Evolutionary conservation across 1,139 yeast genomes (phyloP).

Genomic region (Taphrina wiesneri): DNA sequence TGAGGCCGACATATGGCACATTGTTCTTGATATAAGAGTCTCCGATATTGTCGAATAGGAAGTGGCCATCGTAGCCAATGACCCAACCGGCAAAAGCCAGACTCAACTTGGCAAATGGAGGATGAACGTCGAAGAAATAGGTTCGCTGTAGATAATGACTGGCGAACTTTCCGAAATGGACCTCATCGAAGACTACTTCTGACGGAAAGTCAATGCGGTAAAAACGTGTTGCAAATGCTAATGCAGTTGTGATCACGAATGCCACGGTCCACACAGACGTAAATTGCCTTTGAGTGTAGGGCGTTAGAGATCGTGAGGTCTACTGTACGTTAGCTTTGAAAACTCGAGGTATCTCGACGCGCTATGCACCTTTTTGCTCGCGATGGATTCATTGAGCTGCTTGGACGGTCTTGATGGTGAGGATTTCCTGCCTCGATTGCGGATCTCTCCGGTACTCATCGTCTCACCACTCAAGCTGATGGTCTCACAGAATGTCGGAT

Average conservation of each 20-base stretch:
- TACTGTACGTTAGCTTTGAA: background rate
- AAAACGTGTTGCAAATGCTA: constrained; percentile 75
- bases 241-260: constrained; percentile 55
- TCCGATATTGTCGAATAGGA: constrained; percentile 89
- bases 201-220: constrained; percentile 68
- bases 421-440: constrained; percentile 5
- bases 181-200: constrained; percentile 96
- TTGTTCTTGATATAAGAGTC: constrained; percentile 71
- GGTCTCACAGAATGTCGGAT: too few relatives aligned
- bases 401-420: background rate
- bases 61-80: constrained; percentile 82
- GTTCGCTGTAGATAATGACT: constrained; percentile 66
- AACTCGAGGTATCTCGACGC: background rate
- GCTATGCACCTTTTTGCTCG: background rate
- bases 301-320: background rate
- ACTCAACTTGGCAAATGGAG: constrained; percentile 92
- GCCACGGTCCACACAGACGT: constrained; percentile 22
- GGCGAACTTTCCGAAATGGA: constrained; percentile 95
- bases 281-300: background rate
- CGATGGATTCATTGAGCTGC: background rate
- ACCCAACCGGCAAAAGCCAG: constrained; percentile 89
- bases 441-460: constrained; percentile 19
- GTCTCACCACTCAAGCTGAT: background rate
- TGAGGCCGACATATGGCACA: constrained; percentile 87
- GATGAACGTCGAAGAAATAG: constrained; percentile 93